Conservation (phyloP, 129 eudicot species). For the Chrysanthemum makinoi region DNA sequence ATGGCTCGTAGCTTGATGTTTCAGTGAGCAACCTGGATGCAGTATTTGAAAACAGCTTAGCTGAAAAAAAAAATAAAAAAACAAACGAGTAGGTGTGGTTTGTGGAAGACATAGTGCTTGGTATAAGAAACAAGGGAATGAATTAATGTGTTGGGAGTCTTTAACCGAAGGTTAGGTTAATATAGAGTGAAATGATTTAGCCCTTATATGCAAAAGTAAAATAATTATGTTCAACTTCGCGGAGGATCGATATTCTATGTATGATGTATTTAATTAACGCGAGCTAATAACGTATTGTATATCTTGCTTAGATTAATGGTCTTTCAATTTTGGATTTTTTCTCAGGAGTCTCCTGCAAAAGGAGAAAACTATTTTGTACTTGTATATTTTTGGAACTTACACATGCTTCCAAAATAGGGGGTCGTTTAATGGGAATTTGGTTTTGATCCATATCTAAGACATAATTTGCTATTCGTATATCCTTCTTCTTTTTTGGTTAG, state of each 20-base stretch:
- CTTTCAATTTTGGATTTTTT: background rate
- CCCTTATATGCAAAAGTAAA: background rate
- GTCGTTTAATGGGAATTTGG: background rate
- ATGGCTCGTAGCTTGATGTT: constrained; percentile 22
- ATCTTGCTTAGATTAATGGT: constrained; percentile 1
- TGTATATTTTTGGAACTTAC: background rate
- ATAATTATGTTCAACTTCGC: background rate
- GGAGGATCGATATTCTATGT: constrained; percentile 5
- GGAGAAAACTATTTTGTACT: background rate
- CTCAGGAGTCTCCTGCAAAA: background rate
- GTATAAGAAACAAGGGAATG: background rate
- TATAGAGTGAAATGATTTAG: background rate
- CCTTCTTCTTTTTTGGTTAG: background rate
- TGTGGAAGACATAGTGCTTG: constrained; percentile 14
- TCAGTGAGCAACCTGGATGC: constrained; percentile 24
- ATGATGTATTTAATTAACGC: background rate
- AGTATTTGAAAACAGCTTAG: constrained; percentile 7
- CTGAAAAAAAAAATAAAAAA: constrained; percentile 12
- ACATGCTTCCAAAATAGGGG: background rate
- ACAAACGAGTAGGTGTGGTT: background rate
- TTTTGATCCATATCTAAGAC: background rate
- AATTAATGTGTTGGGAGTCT: background rate
- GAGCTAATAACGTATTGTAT: background rate
- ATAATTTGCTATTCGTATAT: background rate
- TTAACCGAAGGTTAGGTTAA: background rate